Conservation (phyloP, 208 protist species). For the Trypanosoma congolense region DNA sequence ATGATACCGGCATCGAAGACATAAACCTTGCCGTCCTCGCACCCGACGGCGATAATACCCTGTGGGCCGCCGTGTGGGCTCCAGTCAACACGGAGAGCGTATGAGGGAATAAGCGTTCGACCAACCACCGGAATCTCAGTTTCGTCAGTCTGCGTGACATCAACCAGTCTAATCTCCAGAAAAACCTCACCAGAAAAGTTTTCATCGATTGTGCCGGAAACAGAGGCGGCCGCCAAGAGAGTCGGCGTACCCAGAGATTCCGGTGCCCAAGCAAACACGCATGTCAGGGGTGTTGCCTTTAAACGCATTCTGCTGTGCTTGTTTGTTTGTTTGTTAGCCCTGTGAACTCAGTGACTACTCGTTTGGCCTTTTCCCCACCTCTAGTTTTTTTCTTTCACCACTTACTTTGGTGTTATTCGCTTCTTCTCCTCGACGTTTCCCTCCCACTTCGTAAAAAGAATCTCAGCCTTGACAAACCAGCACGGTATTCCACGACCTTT, state of each 20-base stretch:
- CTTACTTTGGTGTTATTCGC: no score
- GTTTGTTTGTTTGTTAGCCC: not conserved
- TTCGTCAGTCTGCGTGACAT: conserved; percentile 68
- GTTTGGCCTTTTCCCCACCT: not conserved
- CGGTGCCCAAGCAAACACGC: conserved; percentile 78
- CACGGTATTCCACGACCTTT: no score
- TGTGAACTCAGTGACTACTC: not conserved
- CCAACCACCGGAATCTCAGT: conserved; percentile 60
- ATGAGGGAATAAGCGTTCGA: conserved; percentile 43
- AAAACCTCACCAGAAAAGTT: conserved; percentile 65
- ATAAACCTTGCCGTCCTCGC: conserved; percentile 59
- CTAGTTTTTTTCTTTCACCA: not conserved
- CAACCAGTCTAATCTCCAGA: conserved; percentile 60
- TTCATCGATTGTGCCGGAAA: conserved; percentile 65
- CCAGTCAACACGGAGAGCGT: conserved; percentile 75
- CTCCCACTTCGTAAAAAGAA: no score
- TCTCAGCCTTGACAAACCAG: no score
- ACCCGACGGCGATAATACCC: conserved; percentile 70
- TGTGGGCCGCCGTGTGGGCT: conserved; percentile 38
- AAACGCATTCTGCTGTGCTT: conserved; percentile 36
- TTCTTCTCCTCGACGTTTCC: no score
- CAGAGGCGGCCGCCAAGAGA: conserved; percentile 65
- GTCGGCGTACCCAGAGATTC: conserved; percentile 36
- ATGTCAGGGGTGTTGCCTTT: conserved; percentile 51
- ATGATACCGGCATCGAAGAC: conserved; percentile 55